Percentiles rank a stretch among this genome's conserved stretches.
phyloP scores from a whole-genome alignment of 371 early-diverging fungal species.

The Dinochytrium kinnereticum region DNA sequence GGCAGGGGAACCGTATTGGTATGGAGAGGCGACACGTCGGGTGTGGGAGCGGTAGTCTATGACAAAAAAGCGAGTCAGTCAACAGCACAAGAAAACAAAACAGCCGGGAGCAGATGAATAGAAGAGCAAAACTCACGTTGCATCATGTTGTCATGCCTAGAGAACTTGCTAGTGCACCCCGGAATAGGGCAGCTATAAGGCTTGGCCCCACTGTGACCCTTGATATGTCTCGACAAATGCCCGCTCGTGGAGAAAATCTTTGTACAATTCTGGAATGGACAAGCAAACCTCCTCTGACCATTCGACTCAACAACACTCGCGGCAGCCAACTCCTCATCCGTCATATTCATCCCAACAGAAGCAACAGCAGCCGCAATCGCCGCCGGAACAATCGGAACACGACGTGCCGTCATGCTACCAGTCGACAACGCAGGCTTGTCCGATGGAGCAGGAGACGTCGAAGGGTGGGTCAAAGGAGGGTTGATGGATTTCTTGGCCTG shows the following conservation, averaged over 20 bases:
- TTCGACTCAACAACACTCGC: neutral
- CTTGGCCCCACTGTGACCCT: slow-evolving; percentile 39
- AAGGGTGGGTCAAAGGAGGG: neutral
- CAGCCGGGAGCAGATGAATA: neutral
- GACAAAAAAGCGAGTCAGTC: neutral
- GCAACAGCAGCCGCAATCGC: neutral
- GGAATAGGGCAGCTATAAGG: slow-evolving; percentile 37
- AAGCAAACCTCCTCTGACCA: slow-evolving; percentile 20
- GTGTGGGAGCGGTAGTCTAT: slow-evolving; percentile 9
- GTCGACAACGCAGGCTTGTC: no score
- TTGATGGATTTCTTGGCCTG: neutral
- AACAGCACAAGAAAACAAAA: neutral
- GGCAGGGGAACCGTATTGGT: slow-evolving; percentile 5
- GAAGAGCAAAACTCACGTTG: slow-evolving; percentile 25
- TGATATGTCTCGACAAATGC: slow-evolving; percentile 39
- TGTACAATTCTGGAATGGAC: slow-evolving; percentile 16
- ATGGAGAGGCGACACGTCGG: neutral
- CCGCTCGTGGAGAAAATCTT: slow-evolving; percentile 27
- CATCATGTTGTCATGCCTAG: slow-evolving; percentile 44
- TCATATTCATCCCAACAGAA: slow-evolving; percentile 3
- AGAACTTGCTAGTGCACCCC: slow-evolving; percentile 33
- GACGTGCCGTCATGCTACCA: no score
- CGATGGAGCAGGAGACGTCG: neutral
- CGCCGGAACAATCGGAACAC: slow-evolving; percentile 2
- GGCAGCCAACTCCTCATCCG: slow-evolving; percentile 6